Evolutionary conservation across 2,329 filamentous ascomycete species (phyloP).

Genomic region (Fusarium sp.): DNA sequence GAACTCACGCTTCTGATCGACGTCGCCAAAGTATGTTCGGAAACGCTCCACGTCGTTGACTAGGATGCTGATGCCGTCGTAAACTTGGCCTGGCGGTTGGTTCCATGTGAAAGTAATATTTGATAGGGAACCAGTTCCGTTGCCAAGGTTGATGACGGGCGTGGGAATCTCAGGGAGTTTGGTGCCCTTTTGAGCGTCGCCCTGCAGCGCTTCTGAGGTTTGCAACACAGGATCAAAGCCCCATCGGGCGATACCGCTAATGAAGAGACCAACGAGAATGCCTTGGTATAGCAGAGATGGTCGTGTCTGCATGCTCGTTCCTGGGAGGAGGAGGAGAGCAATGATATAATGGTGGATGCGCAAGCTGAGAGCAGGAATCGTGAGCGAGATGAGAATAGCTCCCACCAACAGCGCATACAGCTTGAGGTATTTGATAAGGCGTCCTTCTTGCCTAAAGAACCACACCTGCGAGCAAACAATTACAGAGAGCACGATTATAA

Average conservation of each 20-base stretch:
- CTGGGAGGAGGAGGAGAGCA: slow-evolving; percentile 87
- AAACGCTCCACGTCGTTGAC: slow-evolving; percentile 91
- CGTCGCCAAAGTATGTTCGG: slow-evolving; percentile 77
- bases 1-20: slow-evolving; percentile 63
- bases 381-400: slow-evolving; percentile 78
- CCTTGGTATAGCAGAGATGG: slow-evolving; percentile 91
- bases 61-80: slow-evolving; percentile 83
- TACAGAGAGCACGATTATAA: slow-evolving; percentile 78
- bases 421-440: slow-evolving; percentile 82
- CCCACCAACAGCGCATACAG: slow-evolving; percentile 80
- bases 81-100: slow-evolving; percentile 62
- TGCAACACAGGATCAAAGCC: slow-evolving; percentile 92
- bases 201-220: slow-evolving; percentile 80
- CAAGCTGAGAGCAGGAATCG: slow-evolving; percentile 82
- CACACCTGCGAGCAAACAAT: slow-evolving; percentile 85
- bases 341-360: slow-evolving; percentile 97
- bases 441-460: slow-evolving; percentile 87
- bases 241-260: slow-evolving; percentile 93
- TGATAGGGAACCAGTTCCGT: slow-evolving; percentile 63
- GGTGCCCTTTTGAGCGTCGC: slow-evolving; percentile 75
- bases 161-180: slow-evolving; percentile 69
- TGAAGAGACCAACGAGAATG: slow-evolving; percentile 88
- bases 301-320: slow-evolving; percentile 89
- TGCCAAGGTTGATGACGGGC: slow-evolving; percentile 64
- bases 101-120: slow-evolving; percentile 76